Percentiles rank a stretch among this genome's conserved stretches.
Evolutionary conservation across 176 grass and related monocot genomes (phyloP).

Genomic region (Miscanthus lutarioriparius): DNA sequence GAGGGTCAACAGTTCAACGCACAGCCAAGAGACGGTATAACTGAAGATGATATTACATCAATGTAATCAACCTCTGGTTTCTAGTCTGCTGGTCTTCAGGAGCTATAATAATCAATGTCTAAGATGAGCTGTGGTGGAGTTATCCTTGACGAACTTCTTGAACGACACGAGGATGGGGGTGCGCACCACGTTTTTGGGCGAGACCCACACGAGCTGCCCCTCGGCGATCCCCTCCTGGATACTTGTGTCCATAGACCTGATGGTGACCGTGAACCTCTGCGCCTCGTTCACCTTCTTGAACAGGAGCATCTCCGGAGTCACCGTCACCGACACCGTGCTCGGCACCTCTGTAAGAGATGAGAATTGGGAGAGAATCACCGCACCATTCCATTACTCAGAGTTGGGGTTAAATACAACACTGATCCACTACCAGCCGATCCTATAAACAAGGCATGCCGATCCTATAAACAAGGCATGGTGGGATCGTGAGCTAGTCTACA

Average conservation of each 20-base stretch:
- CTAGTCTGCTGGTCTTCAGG: neutral
- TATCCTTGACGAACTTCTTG: slow-evolving; percentile 31
- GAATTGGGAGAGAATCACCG: no score
- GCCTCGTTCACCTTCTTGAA: slow-evolving; percentile 62
- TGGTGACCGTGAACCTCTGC: slow-evolving; percentile 47
- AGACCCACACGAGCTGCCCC: slow-evolving; percentile 70
- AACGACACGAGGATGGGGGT: slow-evolving; percentile 54
- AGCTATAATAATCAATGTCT: neutral
- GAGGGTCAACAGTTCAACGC: neutral
- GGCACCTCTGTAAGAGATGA: slow-evolving; percentile 23
- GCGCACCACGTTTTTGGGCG: slow-evolving; percentile 48
- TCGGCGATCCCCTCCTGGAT: slow-evolving; percentile 27
- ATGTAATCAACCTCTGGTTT: neutral
- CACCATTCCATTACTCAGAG: no score
- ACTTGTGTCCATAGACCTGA: slow-evolving; percentile 18
- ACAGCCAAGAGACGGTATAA: neutral
- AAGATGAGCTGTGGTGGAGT: neutral
- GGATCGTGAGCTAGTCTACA: no score
- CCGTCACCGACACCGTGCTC: slow-evolving; percentile 31
- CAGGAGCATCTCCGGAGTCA: slow-evolving; percentile 45
- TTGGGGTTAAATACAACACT: no score
- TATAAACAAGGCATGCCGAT: no score
- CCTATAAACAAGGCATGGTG: no score
- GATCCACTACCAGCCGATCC: no score
- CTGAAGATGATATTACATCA: neutral